Percentiles rank a stretch among this genome's conserved stretches.
Conservation (phyloP, 306 rosid genomes). For the Aeschynomene evenia region DNA sequence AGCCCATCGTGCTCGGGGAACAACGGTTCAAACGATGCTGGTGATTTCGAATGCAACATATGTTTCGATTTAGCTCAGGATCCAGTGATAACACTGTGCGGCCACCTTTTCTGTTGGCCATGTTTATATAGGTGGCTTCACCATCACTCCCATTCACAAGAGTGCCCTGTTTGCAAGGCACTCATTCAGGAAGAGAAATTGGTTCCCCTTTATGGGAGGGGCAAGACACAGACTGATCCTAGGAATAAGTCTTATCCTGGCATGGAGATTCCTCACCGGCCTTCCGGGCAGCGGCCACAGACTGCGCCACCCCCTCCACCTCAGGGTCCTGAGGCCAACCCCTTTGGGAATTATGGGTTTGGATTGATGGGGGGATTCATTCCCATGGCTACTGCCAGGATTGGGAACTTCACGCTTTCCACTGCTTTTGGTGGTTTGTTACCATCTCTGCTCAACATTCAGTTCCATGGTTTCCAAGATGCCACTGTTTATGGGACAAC, state of each 20-base stretch:
- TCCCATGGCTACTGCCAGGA: slow-evolving; percentile 74
- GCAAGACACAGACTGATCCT: slow-evolving; percentile 73
- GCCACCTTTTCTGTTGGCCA: slow-evolving; percentile 95
- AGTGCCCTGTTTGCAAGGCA: slow-evolving; percentile 96
- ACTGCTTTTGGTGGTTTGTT: slow-evolving; percentile 81
- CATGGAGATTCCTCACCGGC: slow-evolving; percentile 73
- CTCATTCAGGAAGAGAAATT: slow-evolving; percentile 69
- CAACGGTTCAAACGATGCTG: slow-evolving; percentile 53
- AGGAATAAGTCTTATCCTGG: slow-evolving; percentile 74
- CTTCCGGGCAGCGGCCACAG: slow-evolving; percentile 79
- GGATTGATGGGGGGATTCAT: slow-evolving; percentile 86
- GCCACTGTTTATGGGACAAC: slow-evolving; percentile 89
- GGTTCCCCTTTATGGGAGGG: slow-evolving; percentile 95
- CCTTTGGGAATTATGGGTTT: slow-evolving; percentile 61
- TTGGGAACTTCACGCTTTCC: slow-evolving; percentile 82
- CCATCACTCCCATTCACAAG: slow-evolving; percentile 86
- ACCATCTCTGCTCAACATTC: slow-evolving; percentile 76
- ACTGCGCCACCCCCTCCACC: slow-evolving; percentile 44
- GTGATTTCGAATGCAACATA: slow-evolving; percentile 92
- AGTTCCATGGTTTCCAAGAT: slow-evolving; percentile 78
- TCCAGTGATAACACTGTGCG: slow-evolving; percentile 85
- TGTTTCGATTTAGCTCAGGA: slow-evolving; percentile 93
- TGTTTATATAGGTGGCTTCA: slow-evolving; percentile 90
- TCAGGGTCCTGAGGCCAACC: slow-evolving; percentile 44
- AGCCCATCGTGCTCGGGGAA: slow-evolving; percentile 52